These are phyloP conservation scores for Penicillium decumbens DNA, from an alignment of 2,329 filamentous ascomycete species.

Conservation along the genomic window DNA sequence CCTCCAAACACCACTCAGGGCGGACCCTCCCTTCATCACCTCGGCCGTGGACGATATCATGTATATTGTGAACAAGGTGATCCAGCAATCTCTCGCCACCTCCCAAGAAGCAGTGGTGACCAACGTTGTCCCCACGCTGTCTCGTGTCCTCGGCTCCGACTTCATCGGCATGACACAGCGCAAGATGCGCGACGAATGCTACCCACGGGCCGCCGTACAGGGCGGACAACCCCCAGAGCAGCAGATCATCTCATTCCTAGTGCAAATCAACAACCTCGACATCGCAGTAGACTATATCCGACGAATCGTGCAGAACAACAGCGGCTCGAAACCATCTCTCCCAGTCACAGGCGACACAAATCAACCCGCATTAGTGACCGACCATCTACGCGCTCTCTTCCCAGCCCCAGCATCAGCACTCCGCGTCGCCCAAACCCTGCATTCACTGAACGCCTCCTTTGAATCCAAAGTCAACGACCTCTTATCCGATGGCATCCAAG, in stretches of 20 bases:
- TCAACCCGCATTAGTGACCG: slow-evolving; percentile 19
- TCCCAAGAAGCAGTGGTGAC: slow-evolving; percentile 74
- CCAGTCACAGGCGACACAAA: neutral
- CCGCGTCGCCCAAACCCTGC: slow-evolving; percentile 65
- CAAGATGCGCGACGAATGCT: slow-evolving; percentile 95
- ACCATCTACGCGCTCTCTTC: slow-evolving; percentile 60
- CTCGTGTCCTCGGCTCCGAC: slow-evolving; percentile 76
- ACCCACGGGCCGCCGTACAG: slow-evolving; percentile 72
- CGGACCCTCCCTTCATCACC: slow-evolving; percentile 84
- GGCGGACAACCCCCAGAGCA: slow-evolving; percentile 82
- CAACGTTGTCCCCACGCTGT: slow-evolving; percentile 71
- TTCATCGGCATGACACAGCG: slow-evolving; percentile 96
- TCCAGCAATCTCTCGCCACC: slow-evolving; percentile 81
- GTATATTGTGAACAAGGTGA: slow-evolving; percentile 94
- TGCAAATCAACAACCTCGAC: slow-evolving; percentile 93
- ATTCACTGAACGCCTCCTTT: slow-evolving; percentile 66
- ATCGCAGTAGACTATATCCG: slow-evolving; percentile 85
- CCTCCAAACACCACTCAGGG: slow-evolving; percentile 64
- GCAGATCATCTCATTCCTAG: slow-evolving; percentile 80
- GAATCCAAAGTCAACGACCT: slow-evolving; percentile 74
- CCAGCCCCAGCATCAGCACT: slow-evolving; percentile 72
- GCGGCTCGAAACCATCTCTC: slow-evolving; percentile 41
- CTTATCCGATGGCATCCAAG: slow-evolving; percentile 74
- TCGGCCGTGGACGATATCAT: slow-evolving; percentile 97
- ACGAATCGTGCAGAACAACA: slow-evolving; percentile 71